Evolutionary conservation across 352 stramenopile genomes (phyloP), one percentile per base, ranked within the genome.

Genomic region (Globisporangium camurandrum): DNA sequence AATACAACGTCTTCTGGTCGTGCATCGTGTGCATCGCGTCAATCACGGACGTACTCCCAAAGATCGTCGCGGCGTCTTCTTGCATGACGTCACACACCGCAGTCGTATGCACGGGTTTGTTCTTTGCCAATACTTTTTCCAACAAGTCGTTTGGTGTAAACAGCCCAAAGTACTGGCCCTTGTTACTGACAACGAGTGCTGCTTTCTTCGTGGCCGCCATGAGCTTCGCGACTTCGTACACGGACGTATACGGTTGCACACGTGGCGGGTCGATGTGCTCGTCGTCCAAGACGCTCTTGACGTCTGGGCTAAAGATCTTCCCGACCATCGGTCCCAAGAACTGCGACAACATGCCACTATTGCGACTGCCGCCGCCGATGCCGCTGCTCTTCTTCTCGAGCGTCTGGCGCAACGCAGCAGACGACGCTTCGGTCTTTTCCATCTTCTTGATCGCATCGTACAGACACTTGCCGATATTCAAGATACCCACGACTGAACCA

Each of bases 141-240:
- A 99, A 86, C 86, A 99, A 94, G 64, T 98, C 93, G 64, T 98
- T 98, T 22, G 97, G 96, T 0, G 95, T 98, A 60, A 99, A 97
- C 58, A 99, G 83, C 34, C 96, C 96, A 54, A 98, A 88, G 48
- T 97, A 92, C 57, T 97, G 76, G 0, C 84, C 84, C 31, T 88
- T 75, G 59, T 95, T 94, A 51, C 96, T 93, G 22, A 98, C 90
- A 19, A 98, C 88, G 4, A 98, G 69, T 2, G 93, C 93, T 24
- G 94, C 95, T 59, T 98, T 98, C 52, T 91, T 86, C 11, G 81
- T 92, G n/a, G 91, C 74, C 2, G 94, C 79, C 89, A 99, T 98
- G 43, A 93, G 66, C 57, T 91, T 88, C 3, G 85, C 93, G 30
- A 97, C 93, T 61, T 98, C 90, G 44, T 86, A 84, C 26, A 98